Base-by-base conservation (phyloP, 805 yeast species). In the Candida dendrica region DNA sequence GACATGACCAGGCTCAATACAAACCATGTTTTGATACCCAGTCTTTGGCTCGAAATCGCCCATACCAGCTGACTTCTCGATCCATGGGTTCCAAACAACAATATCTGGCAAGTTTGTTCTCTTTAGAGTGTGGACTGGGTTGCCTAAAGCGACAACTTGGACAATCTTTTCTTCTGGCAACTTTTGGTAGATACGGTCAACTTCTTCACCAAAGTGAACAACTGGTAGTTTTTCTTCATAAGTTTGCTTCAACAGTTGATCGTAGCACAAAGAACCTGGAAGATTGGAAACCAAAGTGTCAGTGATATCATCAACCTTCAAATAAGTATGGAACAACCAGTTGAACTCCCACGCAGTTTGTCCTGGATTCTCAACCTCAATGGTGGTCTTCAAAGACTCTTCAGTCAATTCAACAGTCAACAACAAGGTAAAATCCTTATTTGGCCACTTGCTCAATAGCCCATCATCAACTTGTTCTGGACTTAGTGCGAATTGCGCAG, bases 51-150 rank as follows among this genome's bases (percentile, higher is more conserved):
- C 75, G 56, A 91, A 93, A 65, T 93, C 98, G 34, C 70, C 81
- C 91, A 93, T 86, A 2, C 83, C 81, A 19, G 66, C 69, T n/a
- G 93, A 77, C 61, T 84, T 86, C 43, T 83, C 74, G 50, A 76
- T 69, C 98, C 98, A 93, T 31, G 98, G 98, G 63, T 93, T 93
- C 98, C 98, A 93, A 42, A 93, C 97, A 38, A 93, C 98, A 30
- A 74, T 66, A 49, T 79, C 84, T 29, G 69, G 73, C 34, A 86
- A 67, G 52, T 81, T 81, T 14, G 65, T 65, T 56, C 95, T 73
- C 41, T 75, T 68, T 30, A 91, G 62, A 34, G 84, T 79, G 59
- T 82, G 83, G 38, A 79, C 60, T 7, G 87, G 90, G 48, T 77
- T 73, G 37, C 91, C 93, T 42, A 74, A 71, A 45, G 77, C 81